Conservation (phyloP, 2,329 filamentous ascomycete species). For the Penicillium griseofulvum region DNA sequence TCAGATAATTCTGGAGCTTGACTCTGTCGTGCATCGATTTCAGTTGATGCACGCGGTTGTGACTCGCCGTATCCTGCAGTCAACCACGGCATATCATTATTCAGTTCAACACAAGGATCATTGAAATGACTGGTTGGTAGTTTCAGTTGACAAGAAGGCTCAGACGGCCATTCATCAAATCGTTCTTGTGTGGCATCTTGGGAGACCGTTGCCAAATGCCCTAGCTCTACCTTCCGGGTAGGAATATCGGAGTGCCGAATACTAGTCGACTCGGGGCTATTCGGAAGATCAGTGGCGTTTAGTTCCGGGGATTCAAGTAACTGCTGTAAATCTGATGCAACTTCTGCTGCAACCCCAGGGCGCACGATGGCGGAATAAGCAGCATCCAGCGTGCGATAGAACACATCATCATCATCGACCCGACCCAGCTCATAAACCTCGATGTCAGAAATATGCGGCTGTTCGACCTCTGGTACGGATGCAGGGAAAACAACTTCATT, state of each 20-base stretch:
- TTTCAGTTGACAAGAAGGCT: not conserved
- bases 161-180: not conserved
- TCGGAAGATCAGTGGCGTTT: not conserved
- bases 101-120: not conserved
- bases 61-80: not conserved
- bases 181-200: not conserved
- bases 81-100: not conserved
- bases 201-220: no score
- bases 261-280: not conserved
- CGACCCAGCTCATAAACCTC: not conserved
- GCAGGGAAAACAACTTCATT: not conserved
- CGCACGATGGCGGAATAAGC: conserved; percentile 1
- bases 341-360: not conserved
- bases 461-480: not conserved
- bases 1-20: not conserved
- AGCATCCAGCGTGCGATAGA: conserved; percentile 7
- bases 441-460: not conserved
- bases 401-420: conserved; percentile 3
- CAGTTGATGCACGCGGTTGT: not conserved
- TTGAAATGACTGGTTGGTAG: not conserved
- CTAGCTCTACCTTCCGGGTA: not conserved
- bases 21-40: no score
- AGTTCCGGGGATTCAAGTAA: not conserved
- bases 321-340: not conserved
- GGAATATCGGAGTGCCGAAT: no score